Evolutionary conservation across 2,329 filamentous ascomycete species (phyloP), one percentile per base, ranked within the genome.

Genomic region (Trichoderma arundinaceum): DNA sequence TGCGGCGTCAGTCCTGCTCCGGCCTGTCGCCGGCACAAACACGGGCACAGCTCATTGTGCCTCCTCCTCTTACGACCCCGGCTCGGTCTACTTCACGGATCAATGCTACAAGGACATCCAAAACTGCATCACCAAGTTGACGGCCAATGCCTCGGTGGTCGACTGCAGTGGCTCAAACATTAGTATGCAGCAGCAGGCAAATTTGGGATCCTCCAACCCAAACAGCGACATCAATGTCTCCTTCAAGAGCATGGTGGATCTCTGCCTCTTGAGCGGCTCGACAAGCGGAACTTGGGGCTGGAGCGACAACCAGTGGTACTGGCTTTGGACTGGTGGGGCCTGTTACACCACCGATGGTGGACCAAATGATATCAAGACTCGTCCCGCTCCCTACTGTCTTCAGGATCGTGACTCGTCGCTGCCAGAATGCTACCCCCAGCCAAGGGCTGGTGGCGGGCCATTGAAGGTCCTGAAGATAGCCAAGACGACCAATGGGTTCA

Each of bases 131-230:
- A 9, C 65, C n/a, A 44, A 65, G 54, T 33, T 61, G 17, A 41
- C 43, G n/a, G 66, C 62, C 46, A 48, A 53, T 39, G 22, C 65
- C 10, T 61, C 35, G 6, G 35, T 41, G 7, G 54, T 65, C 4
- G 35, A 60, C 38, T 65, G 53, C 61, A 39, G 43, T 53, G 54
- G 43, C 43, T 53, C 19, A 38, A 54, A 54, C 38, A 19, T 65
- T n/a, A 43, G 32, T 12, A 63, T 66, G 64, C 58, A 66, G 59
- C 64, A 66, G 58, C 58, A 63, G 38, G 58, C 53, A 15, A 67
- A 60, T 9, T 44, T 35, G 13, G 22, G 28, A 52, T 52, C 52
- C 13, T 38, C 65, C 5, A 46, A 38, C 32, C 53, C 19, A 9
- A 67, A 60, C 44, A 49, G 44, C 53, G 48, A 65, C 22, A 28